Base-by-base conservation (phyloP, 148 eudicot species). In the Vaccinium macrocarpon region DNA sequence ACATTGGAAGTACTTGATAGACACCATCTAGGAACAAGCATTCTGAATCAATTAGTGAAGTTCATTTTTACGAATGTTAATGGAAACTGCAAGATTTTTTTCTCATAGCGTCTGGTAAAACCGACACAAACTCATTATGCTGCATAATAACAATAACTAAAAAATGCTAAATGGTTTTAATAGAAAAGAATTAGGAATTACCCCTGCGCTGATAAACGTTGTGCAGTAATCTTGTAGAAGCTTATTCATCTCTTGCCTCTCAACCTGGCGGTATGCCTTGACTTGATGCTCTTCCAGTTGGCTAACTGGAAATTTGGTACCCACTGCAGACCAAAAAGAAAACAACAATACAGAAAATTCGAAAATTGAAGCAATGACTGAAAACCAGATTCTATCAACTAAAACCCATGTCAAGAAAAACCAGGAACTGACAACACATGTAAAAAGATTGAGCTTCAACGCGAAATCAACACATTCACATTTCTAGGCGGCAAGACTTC, bases 151-250 rank as follows among this genome's bases (percentile, higher is more conserved):
- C n/a, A 27, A 70, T 42, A 27, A 42, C 4, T 16, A 48, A 48
- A 3, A 38, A 27, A 80, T 3, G 25, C 11, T 52, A 52, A 16
- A 68, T 13, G 73, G 73, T 27, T 27, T 68, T 68, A 0, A 68
- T 29, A 29, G 42, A 64, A 68, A 68, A 68, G 18, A 68, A 27
- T 29, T 27, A 68, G 68, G 15, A 13, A 12, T 84, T 95, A 95
- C 98, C 94, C 97, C 95, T 61, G 88, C 89, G 53, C 42, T 68
- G 52, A 82, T 87, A 91, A 93, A 93, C 13, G 87, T 87, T 72
- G 80, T 78, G 46, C 90, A 82, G 85, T 93, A 92, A 23, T 76
- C 87, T 42, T 88, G 89, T 29, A 92, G 86, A 78, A 87, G 85
- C 70, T 86, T 84, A 14, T 71, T 81, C 92, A 91, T 90, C 7